phyloP scores from a whole-genome alignment of 1,139 yeast genomes.

The Suhomyces anneliseae region DNA sequence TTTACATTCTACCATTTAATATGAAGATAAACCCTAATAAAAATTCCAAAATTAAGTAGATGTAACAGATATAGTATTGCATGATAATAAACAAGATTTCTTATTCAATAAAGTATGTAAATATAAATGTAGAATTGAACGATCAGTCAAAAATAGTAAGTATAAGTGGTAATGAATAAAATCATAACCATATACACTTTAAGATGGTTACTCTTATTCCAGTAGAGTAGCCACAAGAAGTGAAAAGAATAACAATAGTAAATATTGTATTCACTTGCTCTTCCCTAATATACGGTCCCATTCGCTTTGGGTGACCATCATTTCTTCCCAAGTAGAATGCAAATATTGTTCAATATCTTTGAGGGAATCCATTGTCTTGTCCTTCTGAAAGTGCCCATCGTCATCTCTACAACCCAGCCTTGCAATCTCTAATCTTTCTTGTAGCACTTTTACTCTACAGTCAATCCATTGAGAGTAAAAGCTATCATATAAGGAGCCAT shows the following conservation, averaged over 20 bases:
- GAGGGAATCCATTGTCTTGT: slow-evolving; percentile 33
- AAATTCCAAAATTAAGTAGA: slow-evolving; percentile 1
- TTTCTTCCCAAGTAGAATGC: slow-evolving; percentile 45
- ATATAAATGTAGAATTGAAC: no score
- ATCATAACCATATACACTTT: no score
- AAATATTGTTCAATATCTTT: slow-evolving; percentile 42
- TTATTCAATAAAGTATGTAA: background rate
- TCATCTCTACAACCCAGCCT: slow-evolving; percentile 24
- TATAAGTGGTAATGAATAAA: no score
- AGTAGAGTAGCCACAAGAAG: no score
- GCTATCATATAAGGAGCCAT: slow-evolving; percentile 32
- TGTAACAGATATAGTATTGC: background rate
- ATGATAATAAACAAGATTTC: background rate
- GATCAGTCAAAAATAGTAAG: no score
- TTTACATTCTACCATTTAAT: slow-evolving; percentile 1
- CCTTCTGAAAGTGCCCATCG: slow-evolving; percentile 40
- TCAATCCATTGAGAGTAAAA: slow-evolving; percentile 41
- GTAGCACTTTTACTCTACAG: slow-evolving; percentile 31
- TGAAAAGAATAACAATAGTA: no score
- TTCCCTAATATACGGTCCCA: slow-evolving; percentile 11
- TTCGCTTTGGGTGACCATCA: slow-evolving; percentile 40
- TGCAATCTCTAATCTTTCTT: slow-evolving; percentile 28
- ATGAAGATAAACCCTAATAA: slow-evolving; percentile 5
- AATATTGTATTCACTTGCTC: background rate
- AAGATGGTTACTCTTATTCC: no score